Base-by-base conservation (phyloP, 2,329 filamentous ascomycete genomes). In the Leptoxyphium fumago region DNA sequence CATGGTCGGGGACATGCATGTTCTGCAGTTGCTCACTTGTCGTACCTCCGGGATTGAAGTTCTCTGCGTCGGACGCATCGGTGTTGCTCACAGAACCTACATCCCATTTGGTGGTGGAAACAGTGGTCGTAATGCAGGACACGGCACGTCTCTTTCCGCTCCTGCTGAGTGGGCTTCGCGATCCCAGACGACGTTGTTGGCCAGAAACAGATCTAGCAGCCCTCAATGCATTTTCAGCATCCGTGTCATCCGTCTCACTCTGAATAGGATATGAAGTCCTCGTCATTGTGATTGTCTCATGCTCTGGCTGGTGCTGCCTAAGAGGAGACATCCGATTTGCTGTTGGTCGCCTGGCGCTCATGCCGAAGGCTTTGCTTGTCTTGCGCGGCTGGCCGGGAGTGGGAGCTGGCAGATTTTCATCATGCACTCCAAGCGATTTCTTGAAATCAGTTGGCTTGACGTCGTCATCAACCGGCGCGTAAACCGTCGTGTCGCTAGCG, bases 311-410 rank as follows among this genome's bases (percentile, higher is more conserved):
- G 29, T 68, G 65, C 43, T 69, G 70, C 39, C 74, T 71, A 9
- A 36, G 47, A 74, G 67, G 48, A 75, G 75, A 5, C 59, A 47
- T 17, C 40, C 28, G 11, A 52, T 53, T 7, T 57, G 63, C 52
- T 41, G 60, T 57, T 54, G 60, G 55, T 53, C 61, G 46, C 36
- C 57, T 77, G 66, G 62, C 88, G 84, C 10, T 82, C 78, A 61
- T 88, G 77, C 73, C 75, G 55, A 88, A 85, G 47, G 78, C 74
- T 45, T 85, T 79, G 51, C 80, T 81, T 13, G 82, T 83, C 71
- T 98, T 96, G 49, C 91, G 79, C 26, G 91, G 91, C 62, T 98
- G 91, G 2, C 91, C 91, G 0, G 91, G 91, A 4, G 91, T 98
- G 2, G 91, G 91, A 0, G 88, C 89, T 2, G 91, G 91, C 5